These are phyloP conservation scores for Ogataea pilisensis DNA, from an alignment of 805 yeast genomes.

Conservation along the genomic window DNA sequence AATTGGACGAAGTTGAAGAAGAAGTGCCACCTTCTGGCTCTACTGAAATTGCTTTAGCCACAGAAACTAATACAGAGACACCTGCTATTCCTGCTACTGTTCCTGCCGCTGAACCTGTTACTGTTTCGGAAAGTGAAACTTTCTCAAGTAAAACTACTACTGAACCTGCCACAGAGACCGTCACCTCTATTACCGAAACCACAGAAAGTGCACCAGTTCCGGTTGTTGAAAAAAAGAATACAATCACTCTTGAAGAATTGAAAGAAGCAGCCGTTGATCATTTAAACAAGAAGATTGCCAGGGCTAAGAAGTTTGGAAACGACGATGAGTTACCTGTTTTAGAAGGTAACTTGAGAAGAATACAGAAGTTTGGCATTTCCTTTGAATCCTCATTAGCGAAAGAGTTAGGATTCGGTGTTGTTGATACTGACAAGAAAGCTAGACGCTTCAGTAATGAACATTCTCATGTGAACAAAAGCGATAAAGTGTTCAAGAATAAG, in stretches of 20 bases:
- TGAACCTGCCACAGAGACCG: slow-evolving; percentile 8
- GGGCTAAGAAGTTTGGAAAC: slow-evolving; percentile 77
- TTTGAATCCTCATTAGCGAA: slow-evolving; percentile 59
- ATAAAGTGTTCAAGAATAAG: not conserved
- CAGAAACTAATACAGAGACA: slow-evolving; percentile 7
- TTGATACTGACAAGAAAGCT: slow-evolving; percentile 1
- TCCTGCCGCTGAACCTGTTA: slow-evolving; percentile 17
- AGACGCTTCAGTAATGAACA: slow-evolving; percentile 2
- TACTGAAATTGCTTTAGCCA: too few relatives aligned
- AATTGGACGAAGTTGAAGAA: slow-evolving; percentile 22
- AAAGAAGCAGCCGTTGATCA: slow-evolving; percentile 64
- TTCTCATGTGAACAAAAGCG: not conserved
- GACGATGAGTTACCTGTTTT: slow-evolving; percentile 49
- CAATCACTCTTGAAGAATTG: slow-evolving; percentile 61
- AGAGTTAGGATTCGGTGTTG: slow-evolving; percentile 48
- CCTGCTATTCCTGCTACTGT: slow-evolving; percentile 1
- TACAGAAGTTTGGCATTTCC: slow-evolving; percentile 82
- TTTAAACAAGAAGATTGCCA: slow-evolving; percentile 58
- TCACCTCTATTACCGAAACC: not conserved
- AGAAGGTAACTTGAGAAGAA: slow-evolving; percentile 60
- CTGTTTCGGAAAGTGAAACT: slow-evolving; percentile 9
- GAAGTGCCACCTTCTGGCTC: slow-evolving; percentile 15
- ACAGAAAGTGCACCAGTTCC: slow-evolving; percentile 5
- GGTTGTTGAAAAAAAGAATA: slow-evolving; percentile 22
- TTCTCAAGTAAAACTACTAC: slow-evolving; percentile 17